phyloP scores from a whole-genome alignment of 768 basidiomycete genomes.

The Tulasnella sp. region DNA sequence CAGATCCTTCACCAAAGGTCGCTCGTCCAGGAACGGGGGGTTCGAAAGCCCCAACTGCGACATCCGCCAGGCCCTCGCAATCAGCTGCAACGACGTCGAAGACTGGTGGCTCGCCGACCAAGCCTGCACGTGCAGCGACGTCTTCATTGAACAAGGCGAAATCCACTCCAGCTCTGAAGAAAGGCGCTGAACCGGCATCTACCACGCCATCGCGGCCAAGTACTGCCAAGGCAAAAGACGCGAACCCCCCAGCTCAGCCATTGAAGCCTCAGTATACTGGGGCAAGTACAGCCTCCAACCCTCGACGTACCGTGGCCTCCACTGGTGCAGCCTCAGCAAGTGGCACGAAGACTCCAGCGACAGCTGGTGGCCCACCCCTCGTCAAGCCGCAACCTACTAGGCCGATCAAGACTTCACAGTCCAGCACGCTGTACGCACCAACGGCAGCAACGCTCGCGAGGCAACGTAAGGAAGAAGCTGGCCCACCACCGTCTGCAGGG shows the following conservation, averaged over 20 bases:
- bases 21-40: constrained; percentile 18
- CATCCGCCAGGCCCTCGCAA: constrained; percentile 30
- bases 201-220: constrained; percentile 4
- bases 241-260: constrained; percentile 2
- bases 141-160: background rate
- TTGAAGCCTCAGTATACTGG: constrained; percentile 39
- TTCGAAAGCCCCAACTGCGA: constrained; percentile 28
- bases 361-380: constrained; percentile 28
- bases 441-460: constrained; percentile 75
- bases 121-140: background rate
- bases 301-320: constrained; percentile 17
- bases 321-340: constrained; percentile 13
- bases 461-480: background rate
- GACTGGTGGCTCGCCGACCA: background rate
- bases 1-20: constrained; percentile 15
- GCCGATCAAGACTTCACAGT: background rate
- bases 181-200: background rate
- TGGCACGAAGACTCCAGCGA: constrained; percentile 28
- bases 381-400: constrained; percentile 60
- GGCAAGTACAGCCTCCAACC: constrained; percentile 36
- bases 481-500: background rate
- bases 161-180: constrained; percentile 7
- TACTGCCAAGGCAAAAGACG: background rate
- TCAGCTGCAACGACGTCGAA: background rate
- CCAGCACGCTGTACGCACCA: constrained; percentile 52